These are phyloP conservation scores for Suillus hirtellus DNA, from an alignment of 768 basidiomycete species.

Conservation along the genomic window DNA sequence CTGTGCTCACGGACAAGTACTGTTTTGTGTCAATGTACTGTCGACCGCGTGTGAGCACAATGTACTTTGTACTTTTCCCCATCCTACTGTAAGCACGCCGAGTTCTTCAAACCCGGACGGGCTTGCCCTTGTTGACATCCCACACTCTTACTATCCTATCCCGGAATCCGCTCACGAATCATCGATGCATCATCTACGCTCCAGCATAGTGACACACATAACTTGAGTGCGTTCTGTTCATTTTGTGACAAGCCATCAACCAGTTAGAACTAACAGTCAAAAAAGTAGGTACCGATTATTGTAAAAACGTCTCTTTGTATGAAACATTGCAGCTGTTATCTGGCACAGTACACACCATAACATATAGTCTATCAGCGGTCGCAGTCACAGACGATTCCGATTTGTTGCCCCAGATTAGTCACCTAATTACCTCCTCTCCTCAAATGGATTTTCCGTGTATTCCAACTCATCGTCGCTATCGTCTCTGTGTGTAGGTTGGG, in stretches of 20 bases:
- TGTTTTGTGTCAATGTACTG: neutral
- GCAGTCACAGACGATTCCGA: neutral
- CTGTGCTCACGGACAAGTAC: neutral
- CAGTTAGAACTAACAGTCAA: neutral
- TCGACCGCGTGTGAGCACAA: neutral
- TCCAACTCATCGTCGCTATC: conserved; percentile 60
- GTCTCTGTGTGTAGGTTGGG: conserved; percentile 28
- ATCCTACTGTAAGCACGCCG: neutral
- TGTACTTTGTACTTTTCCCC: no score
- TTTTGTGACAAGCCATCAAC: neutral
- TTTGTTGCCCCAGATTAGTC: neutral
- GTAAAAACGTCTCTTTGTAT: neutral
- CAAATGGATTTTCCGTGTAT: conserved; percentile 76
- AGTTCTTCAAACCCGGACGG: neutral
- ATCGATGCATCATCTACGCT: neutral
- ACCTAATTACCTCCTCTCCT: conserved; percentile 40
- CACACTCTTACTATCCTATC: no score
- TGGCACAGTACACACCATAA: neutral
- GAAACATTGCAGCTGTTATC: neutral
- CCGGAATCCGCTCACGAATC: neutral
- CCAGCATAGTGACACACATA: neutral
- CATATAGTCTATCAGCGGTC: neutral
- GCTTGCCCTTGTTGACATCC: no score
- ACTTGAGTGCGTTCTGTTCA: neutral
- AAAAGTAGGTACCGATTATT: neutral